These are phyloP conservation scores for Paraphoma sp. DNA, from an alignment of 2,329 filamentous ascomycete genomes.

Conservation along the genomic window DNA sequence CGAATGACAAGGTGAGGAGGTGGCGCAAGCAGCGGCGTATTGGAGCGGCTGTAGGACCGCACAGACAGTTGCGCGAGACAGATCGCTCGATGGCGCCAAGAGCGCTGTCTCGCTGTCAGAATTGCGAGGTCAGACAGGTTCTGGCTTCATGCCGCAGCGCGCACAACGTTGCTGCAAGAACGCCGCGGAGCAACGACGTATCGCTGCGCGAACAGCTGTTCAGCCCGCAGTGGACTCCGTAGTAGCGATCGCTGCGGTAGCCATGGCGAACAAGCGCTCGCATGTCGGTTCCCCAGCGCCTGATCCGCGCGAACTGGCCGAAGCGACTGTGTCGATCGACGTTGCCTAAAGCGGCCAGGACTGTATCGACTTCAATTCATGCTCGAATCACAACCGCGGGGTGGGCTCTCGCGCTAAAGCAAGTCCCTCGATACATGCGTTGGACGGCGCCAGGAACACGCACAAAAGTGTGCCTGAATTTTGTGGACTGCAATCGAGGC, in stretches of 20 bases:
- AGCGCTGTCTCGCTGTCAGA: constrained; percentile 13
- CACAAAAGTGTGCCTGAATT: constrained; percentile 22
- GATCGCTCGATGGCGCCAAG: constrained; percentile 41
- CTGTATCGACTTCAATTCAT: constrained; percentile 13
- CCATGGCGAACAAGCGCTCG: constrained; percentile 23
- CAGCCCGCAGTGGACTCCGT: constrained; percentile 6
- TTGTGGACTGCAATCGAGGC: not conserved
- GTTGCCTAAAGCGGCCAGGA: constrained; percentile 23
- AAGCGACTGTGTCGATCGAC: constrained; percentile 19
- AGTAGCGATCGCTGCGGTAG: constrained; percentile 33
- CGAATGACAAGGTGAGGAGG: constrained; percentile 25
- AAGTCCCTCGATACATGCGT: constrained; percentile 17
- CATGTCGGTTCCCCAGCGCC: constrained; percentile 5
- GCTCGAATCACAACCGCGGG: constrained; percentile 31
- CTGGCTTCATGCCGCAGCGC: not conserved
- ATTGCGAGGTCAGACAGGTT: not conserved
- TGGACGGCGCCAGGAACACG: constrained; percentile 29
- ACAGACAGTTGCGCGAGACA: constrained; percentile 28
- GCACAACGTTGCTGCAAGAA: not conserved
- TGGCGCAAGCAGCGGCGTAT: constrained; percentile 24
- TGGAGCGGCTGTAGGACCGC: constrained; percentile 24
- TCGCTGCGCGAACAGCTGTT: constrained; percentile 34
- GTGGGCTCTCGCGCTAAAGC: constrained; percentile 18
- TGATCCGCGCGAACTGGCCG: constrained; percentile 27
- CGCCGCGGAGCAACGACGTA: not conserved